Conservation (phyloP, 148 eudicot species). For the Vaccinium darrowii region DNA sequence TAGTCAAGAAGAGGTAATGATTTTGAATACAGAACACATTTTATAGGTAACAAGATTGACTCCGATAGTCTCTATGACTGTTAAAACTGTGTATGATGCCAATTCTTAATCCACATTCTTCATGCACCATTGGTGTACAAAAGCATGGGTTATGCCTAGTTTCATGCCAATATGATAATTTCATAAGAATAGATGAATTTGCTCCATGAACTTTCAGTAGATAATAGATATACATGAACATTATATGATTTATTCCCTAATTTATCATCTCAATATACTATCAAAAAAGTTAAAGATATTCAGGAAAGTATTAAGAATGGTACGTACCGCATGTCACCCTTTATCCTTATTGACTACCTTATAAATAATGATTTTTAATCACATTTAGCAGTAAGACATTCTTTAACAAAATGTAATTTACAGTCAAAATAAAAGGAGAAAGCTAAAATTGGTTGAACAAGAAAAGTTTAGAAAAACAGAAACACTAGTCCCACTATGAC, state of each 20-base stretch:
- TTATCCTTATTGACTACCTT: no score
- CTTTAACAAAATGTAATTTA: background rate
- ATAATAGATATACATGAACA: background rate
- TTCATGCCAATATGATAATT: background rate
- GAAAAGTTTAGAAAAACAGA: background rate
- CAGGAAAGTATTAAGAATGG: no score
- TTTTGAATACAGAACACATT: background rate
- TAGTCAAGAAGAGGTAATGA: background rate
- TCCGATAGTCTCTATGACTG: background rate
- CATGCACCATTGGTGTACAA: background rate
- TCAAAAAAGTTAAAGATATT: no score
- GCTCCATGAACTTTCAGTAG: background rate
- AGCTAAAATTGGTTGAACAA: background rate
- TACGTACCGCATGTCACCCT: no score
- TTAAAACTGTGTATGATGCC: background rate
- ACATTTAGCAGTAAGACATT: background rate
- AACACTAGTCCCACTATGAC: background rate
- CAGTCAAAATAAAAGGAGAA: background rate
- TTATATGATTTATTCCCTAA: no score
- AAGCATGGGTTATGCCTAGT: background rate
- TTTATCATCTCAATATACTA: no score
- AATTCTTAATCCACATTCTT: constrained; percentile 4
- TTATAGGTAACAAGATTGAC: constrained; percentile 1
- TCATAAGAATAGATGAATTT: background rate
- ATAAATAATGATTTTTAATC: background rate